These are phyloP conservation scores for Biscogniauxia marginata DNA, from an alignment of 2,329 filamentous ascomycete species.

Conservation along the genomic window DNA sequence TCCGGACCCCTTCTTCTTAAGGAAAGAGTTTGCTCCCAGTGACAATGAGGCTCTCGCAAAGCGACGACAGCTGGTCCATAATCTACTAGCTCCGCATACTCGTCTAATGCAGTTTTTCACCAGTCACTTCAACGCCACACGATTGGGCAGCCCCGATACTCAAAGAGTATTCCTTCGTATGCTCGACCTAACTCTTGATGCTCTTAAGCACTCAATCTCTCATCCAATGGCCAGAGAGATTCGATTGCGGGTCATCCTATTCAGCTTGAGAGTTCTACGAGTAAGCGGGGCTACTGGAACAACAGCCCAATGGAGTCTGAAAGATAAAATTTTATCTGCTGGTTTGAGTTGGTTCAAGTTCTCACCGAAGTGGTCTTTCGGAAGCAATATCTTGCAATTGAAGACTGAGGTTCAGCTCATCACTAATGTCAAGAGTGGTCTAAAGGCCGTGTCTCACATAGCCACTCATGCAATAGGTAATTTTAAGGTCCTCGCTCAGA, in stretches of 20 bases:
- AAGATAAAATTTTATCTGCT: conserved; percentile 84
- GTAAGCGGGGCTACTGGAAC: conserved; percentile 66
- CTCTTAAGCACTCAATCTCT: conserved; percentile 65
- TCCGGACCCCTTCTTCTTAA: conserved; percentile 84
- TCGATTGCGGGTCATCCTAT: conserved; percentile 84
- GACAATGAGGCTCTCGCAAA: conserved; percentile 73
- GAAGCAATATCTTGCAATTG: conserved; percentile 87
- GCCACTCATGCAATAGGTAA: conserved; percentile 52
- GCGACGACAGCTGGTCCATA: conserved; percentile 75
- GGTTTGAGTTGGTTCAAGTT: conserved; percentile 86
- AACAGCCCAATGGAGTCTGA: conserved; percentile 73
- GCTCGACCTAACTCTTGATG: conserved; percentile 74
- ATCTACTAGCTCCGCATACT: conserved; percentile 82
- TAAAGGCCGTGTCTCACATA: conserved; percentile 64
- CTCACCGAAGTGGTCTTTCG: conserved; percentile 88
- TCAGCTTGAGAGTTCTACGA: conserved; percentile 75
- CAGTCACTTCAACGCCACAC: conserved; percentile 91
- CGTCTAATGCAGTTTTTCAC: conserved; percentile 83
- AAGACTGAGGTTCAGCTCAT: conserved; percentile 89
- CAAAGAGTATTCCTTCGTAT: conserved; percentile 81
- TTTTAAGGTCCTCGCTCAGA: conserved; percentile 67
- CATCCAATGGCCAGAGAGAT: conserved; percentile 90
- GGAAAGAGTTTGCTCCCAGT: conserved; percentile 89
- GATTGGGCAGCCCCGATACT: conserved; percentile 78
- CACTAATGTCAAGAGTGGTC: conserved; percentile 66